These are phyloP conservation scores for Geum urbanum DNA, from an alignment of 306 rosid species.

Conservation along the genomic window DNA sequence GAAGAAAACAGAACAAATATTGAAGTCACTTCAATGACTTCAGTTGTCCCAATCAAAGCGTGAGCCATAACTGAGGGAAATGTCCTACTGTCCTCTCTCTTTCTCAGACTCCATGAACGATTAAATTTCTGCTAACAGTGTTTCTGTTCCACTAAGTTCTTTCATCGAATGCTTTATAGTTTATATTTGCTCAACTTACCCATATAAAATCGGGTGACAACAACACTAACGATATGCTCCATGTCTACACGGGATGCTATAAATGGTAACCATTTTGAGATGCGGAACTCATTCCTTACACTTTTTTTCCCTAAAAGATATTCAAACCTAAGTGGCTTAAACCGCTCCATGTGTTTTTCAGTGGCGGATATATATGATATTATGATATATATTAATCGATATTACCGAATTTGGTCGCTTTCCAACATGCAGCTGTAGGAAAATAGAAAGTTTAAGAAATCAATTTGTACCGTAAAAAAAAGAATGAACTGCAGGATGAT, in stretches of 20 bases:
- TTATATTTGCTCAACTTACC: not conserved
- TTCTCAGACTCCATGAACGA: slow-evolving; percentile 9
- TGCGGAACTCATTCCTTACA: not conserved
- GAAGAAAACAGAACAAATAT: not conserved
- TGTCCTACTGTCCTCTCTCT: not conserved
- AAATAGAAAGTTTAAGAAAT: not conserved
- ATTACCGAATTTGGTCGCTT: slow-evolving; percentile 26
- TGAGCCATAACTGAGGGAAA: not conserved
- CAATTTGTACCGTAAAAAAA: slow-evolving; percentile 37
- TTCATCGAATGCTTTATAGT: not conserved
- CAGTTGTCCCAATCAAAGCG: slow-evolving; percentile 5
- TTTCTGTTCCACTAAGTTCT: slow-evolving; percentile 11
- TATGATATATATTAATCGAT: slow-evolving; percentile 1
- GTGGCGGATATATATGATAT: slow-evolving; percentile 16
- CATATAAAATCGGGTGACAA: not conserved
- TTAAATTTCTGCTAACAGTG: not conserved
- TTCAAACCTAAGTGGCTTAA: slow-evolving; percentile 11
- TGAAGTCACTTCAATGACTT: not conserved
- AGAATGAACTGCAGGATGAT: slow-evolving; percentile 19
- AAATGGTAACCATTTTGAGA: not conserved
- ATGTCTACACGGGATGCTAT: not conserved
- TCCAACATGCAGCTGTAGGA: not conserved
- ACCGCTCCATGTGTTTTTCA: slow-evolving; percentile 38
- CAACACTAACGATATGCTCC: not conserved
- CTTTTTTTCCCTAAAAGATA: not conserved